Conservation (phyloP, 2,329 filamentous ascomycete genomes). For the Graphium sp. region DNA sequence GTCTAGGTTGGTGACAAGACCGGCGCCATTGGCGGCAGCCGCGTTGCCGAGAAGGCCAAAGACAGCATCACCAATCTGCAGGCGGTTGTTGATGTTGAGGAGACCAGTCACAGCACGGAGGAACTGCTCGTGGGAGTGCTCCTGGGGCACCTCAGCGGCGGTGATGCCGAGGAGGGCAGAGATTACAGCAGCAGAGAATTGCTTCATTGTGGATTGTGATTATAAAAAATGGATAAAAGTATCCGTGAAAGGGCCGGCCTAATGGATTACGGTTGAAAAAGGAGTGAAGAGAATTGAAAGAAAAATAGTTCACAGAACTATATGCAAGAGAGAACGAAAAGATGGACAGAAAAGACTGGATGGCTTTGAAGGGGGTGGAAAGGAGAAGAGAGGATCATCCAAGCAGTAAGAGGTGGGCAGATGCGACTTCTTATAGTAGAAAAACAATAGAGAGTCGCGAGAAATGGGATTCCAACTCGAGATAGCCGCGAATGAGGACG, state of each 20-base stretch:
- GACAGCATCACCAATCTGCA: slow-evolving; percentile 26
- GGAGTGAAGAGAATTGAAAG: slow-evolving; percentile 5
- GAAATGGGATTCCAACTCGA: too few species aligned
- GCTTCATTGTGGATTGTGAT: slow-evolving; percentile 6
- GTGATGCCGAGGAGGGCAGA: slow-evolving; percentile 5
- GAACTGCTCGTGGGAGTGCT: slow-evolving; percentile 31
- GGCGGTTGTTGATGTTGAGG: slow-evolving; percentile 27
- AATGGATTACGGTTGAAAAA: slow-evolving; percentile 5
- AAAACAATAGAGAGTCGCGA: too few species aligned
- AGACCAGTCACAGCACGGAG: slow-evolving; percentile 20
- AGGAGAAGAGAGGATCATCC: slow-evolving; percentile 1
- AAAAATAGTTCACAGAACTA: slow-evolving; percentile 9
- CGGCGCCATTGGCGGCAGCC: slow-evolving; percentile 22
- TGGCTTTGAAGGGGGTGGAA: slow-evolving; percentile 4
- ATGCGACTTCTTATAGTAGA: too few species aligned
- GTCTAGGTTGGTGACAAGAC: slow-evolving; percentile 15
- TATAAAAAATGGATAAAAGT: slow-evolving; percentile 1
- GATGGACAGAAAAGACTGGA: slow-evolving; percentile 4
- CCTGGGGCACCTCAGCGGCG: slow-evolving; percentile 27
- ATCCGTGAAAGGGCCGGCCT: slow-evolving; percentile 7
- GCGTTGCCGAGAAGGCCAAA: slow-evolving; percentile 32
- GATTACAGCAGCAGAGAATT: slow-evolving; percentile 5
- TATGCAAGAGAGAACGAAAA: slow-evolving; percentile 6
- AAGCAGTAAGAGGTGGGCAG: too few species aligned
- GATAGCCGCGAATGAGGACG: too few species aligned